These are phyloP conservation scores for Eutrema heterophyllum DNA, from an alignment of 345 rosid species.

Conservation along the genomic window DNA sequence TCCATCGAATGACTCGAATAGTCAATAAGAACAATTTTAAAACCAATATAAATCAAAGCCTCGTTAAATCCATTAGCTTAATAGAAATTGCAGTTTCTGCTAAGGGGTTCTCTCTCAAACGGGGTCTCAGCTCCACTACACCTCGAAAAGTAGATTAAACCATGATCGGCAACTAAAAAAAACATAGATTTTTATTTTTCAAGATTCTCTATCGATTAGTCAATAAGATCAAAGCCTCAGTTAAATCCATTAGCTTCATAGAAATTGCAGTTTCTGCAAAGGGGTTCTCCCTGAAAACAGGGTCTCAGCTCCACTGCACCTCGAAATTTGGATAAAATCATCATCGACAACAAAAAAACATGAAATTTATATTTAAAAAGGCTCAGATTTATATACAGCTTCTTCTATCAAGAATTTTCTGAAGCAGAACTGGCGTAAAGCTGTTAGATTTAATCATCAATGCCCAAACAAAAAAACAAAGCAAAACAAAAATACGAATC, in stretches of 20 bases:
- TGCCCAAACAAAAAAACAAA: slow-evolving; percentile 14
- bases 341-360: slow-evolving; percentile 28
- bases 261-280: slow-evolving; percentile 39
- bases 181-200: too few relatives aligned
- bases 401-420: slow-evolving; percentile 83
- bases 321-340: slow-evolving; percentile 41
- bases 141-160: slow-evolving; percentile 43
- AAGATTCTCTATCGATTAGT: too few relatives aligned
- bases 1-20: too few relatives aligned
- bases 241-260: slow-evolving; percentile 33
- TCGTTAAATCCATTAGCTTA: slow-evolving; percentile 41
- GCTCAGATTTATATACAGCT: slow-evolving; percentile 70
- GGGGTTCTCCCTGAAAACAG: slow-evolving; percentile 59
- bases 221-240: slow-evolving; percentile 35
- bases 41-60: background rate
- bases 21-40: background rate
- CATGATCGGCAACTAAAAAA: slow-evolving; percentile 30
- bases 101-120: slow-evolving; percentile 60
- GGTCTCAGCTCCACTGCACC: slow-evolving; percentile 58
- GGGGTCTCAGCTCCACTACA: slow-evolving; percentile 57
- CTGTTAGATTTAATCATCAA: slow-evolving; percentile 48
- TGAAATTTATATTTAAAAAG: background rate
- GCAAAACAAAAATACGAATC: background rate
- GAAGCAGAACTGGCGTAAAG: slow-evolving; percentile 98
- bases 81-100: slow-evolving; percentile 36